These are phyloP conservation scores for Bacterosira constricta DNA, from an alignment of 108 stramenopile genomes.

Conservation along the genomic window DNA sequence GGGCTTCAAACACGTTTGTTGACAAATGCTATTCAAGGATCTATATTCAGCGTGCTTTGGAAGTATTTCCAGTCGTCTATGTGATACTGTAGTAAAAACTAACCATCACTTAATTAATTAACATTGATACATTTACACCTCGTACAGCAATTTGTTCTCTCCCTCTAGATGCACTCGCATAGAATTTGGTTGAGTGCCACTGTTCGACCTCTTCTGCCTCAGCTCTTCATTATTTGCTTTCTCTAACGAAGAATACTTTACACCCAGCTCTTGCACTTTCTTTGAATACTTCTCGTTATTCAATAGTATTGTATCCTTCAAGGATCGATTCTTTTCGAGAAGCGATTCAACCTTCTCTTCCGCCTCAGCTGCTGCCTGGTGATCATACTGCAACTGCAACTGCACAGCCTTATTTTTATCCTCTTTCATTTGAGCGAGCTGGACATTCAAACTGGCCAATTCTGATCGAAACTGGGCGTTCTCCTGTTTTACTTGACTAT, in stretches of 20 bases:
- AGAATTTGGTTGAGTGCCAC: background rate
- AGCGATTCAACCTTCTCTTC: conserved; percentile 23
- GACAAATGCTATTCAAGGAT: conserved; percentile 86
- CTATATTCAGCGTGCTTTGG: conserved; percentile 84
- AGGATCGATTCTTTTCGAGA: conserved; percentile 36
- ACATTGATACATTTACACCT: conserved; percentile 21
- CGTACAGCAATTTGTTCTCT: conserved; percentile 32
- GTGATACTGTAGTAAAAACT: background rate
- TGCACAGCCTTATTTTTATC: conserved; percentile 4
- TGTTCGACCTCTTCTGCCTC: conserved; percentile 9
- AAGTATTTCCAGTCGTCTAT: conserved; percentile 65
- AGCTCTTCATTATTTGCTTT: conserved; percentile 34
- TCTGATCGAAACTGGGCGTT: conserved; percentile 13
- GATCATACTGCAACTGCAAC: background rate
- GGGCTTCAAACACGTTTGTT: conserved; percentile 83
- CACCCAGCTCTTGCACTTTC: conserved; percentile 44
- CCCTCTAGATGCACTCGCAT: conserved; percentile 28
- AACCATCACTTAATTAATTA: background rate
- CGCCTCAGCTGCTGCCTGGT: conserved; percentile 12
- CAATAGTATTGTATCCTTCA: conserved; percentile 44
- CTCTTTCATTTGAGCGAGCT: conserved; percentile 20
- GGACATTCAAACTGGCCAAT: conserved; percentile 8
- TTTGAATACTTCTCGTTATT: conserved; percentile 43
- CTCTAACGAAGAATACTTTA: conserved; percentile 36
- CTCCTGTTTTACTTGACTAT: conserved; percentile 18